These are phyloP conservation scores for Colletotrichum noveboracense DNA, from an alignment of 2,329 filamentous ascomycete genomes.

Conservation along the genomic window DNA sequence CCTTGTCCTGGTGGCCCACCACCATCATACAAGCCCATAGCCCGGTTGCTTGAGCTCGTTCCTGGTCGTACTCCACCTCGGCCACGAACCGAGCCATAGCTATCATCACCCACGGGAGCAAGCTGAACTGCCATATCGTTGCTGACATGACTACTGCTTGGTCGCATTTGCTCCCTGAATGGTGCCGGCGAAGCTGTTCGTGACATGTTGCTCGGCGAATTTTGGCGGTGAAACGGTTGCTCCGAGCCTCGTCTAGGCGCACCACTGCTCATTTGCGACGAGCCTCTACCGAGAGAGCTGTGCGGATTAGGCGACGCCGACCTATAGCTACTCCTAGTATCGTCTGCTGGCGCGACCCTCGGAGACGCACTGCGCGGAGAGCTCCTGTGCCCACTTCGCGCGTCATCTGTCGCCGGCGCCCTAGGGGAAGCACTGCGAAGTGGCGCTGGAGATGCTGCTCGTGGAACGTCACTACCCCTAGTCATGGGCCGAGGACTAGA, in stretches of 20 bases:
- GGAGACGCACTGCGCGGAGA: conserved; percentile 68
- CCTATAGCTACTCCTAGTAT: conserved; percentile 46
- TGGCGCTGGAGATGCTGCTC: conserved; percentile 72
- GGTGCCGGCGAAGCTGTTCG: conserved; percentile 54
- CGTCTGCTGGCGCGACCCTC: conserved; percentile 58
- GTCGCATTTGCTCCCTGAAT: conserved; percentile 52
- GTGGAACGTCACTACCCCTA: conserved; percentile 62
- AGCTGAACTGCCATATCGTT: conserved; percentile 74
- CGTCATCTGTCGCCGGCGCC: conserved; percentile 57
- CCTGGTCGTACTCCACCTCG: conserved; percentile 52
- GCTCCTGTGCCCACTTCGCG: conserved; percentile 42
- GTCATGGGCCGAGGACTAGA: conserved; percentile 62
- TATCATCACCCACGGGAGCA: conserved; percentile 59
- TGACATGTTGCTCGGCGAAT: conserved; percentile 54
- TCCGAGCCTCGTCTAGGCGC: conserved; percentile 37
- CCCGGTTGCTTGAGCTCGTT: conserved; percentile 44
- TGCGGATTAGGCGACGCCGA: conserved; percentile 67
- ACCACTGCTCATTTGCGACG: conserved; percentile 11
- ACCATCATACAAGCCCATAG: conserved; percentile 63
- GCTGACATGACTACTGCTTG: conserved; percentile 54
- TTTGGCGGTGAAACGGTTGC: conserved; percentile 56
- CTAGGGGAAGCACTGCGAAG: conserved; percentile 68
- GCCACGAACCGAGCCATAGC: conserved; percentile 63
- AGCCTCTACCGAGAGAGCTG: conserved; percentile 45
- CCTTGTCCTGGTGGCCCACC: conserved; percentile 40